Conservation (phyloP, 495 filamentous ascomycete species). For the Xylaria venustula region DNA sequence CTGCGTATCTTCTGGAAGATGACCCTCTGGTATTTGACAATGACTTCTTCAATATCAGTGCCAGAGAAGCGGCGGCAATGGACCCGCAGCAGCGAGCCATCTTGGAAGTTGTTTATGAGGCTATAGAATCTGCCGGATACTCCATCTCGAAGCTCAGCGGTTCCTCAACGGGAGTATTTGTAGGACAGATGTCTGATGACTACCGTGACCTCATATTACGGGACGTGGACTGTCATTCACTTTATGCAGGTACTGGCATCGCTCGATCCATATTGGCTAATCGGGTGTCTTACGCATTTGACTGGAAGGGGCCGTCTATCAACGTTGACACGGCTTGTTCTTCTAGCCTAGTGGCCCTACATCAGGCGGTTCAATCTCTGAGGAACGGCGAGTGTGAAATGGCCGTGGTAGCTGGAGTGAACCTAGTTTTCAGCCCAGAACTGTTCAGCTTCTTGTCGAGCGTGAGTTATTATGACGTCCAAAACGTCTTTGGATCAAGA, state of each 20-base stretch:
- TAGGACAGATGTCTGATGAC: constrained; percentile 36
- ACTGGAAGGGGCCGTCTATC: constrained; percentile 35
- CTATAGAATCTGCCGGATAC: constrained; percentile 51
- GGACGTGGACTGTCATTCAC: constrained; percentile 22
- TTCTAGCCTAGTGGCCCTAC: constrained; percentile 37
- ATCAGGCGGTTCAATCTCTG: constrained; percentile 42
- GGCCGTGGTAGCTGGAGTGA: constrained; percentile 42
- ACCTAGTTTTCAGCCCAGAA: constrained; percentile 27
- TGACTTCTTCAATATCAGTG: constrained; percentile 53
- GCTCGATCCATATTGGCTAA: constrained; percentile 41
- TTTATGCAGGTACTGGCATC: constrained; percentile 27
- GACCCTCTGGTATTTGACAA: constrained; percentile 54
- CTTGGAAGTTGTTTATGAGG: constrained; percentile 53
- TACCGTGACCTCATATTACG: constrained; percentile 36
- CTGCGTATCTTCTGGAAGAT: constrained; percentile 45
- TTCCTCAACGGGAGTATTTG: constrained; percentile 37
- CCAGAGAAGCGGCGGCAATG: constrained; percentile 52
- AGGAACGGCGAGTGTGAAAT: constrained; percentile 35
- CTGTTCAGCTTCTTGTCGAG: neutral
- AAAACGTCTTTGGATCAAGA: neutral
- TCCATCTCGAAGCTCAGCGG: constrained; percentile 17
- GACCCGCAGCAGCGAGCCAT: constrained; percentile 53
- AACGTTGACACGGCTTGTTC: constrained; percentile 49
- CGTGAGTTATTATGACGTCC: neutral
- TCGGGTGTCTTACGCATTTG: constrained; percentile 49